Evolutionary conservation across 352 stramenopile genomes (phyloP).

Genomic region (Albugo laibachii): DNA sequence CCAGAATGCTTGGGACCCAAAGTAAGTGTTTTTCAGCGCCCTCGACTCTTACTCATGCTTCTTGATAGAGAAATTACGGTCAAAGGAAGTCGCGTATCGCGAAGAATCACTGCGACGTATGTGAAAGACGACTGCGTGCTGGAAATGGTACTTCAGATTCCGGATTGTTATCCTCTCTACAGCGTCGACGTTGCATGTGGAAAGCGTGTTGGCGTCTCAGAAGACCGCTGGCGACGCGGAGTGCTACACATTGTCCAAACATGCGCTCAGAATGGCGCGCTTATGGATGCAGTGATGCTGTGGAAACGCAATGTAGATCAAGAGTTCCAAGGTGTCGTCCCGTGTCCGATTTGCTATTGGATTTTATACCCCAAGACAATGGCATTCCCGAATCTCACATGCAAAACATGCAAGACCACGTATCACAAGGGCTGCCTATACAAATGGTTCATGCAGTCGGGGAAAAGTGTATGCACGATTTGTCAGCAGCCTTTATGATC

Average conservation of each 20-base stretch:
- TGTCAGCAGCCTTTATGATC: slow-evolving; percentile 81
- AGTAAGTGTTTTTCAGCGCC: too few species aligned
- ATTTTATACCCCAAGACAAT: slow-evolving; percentile 84
- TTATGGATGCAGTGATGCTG: slow-evolving; percentile 80
- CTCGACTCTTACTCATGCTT: too few species aligned
- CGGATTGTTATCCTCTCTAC: slow-evolving; percentile 72
- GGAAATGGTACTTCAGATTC: slow-evolving; percentile 81
- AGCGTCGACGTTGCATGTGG: slow-evolving; percentile 84
- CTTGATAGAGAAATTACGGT: slow-evolving; percentile 66
- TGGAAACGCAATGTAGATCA: slow-evolving; percentile 88
- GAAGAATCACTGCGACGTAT: slow-evolving; percentile 82
- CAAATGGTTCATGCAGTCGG: slow-evolving; percentile 88
- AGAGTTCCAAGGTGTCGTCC: slow-evolving; percentile 84
- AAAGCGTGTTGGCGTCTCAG: slow-evolving; percentile 77
- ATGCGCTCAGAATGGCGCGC: slow-evolving; percentile 66
- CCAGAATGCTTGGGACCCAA: slow-evolving; percentile 32
- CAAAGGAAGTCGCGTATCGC: slow-evolving; percentile 70
- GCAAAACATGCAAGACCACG: slow-evolving; percentile 85
- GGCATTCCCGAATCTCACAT: slow-evolving; percentile 68
- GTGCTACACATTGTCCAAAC: slow-evolving; percentile 85
- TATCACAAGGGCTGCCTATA: slow-evolving; percentile 87
- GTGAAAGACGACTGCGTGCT: slow-evolving; percentile 84
- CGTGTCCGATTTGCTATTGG: slow-evolving; percentile 84
- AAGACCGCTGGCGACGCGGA: slow-evolving; percentile 83
- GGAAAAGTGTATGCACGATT: slow-evolving; percentile 87